Conservation (phyloP, 176 grass and related monocot genomes). For the bread wheat (Triticum aestivum) region IWGSC_CS_RefSeq_v2.1 NC_057803.1:598659994-598660493, state of each 20-base stretch:
- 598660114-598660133: conserved; percentile 53
- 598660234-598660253: conserved; percentile 51
- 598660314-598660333: conserved; percentile 45
- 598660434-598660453: not conserved
- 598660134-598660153: conserved; percentile 53
- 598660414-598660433: conserved; percentile 5
- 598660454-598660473: not conserved
- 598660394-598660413: conserved; percentile 83
- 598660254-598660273: conserved; percentile 49
- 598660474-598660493: not conserved
- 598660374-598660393: conserved; percentile 43
- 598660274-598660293: conserved; percentile 49
- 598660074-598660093: not conserved
- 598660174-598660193: conserved; percentile 56
- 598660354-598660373: conserved; percentile 6
- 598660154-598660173: conserved; percentile 53
- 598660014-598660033: too few species aligned
- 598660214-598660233: conserved; percentile 67
- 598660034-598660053: not conserved
- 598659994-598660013: too few species aligned
- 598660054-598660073: not conserved
- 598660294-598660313: conserved; percentile 49
- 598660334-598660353: conserved; percentile 44
- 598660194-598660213: conserved; percentile 76
- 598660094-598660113: too few species aligned